Evolutionary conservation across 1,284 basidiomycete species (phyloP).

Genomic region (Moesziomyces sp.): DNA sequence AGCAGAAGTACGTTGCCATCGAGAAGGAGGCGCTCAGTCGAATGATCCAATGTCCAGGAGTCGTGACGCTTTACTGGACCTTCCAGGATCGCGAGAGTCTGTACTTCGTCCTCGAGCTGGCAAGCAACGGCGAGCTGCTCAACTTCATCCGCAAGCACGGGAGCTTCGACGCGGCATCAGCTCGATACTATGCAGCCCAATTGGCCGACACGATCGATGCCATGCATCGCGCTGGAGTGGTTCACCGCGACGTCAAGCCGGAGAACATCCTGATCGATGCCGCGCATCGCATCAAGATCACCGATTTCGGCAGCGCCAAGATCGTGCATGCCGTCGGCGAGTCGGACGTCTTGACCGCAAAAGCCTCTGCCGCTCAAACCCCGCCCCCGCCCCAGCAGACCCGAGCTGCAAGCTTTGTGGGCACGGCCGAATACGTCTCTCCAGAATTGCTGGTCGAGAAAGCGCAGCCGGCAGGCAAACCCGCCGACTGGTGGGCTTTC

Average conservation of each 20-base stretch:
- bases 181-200: constrained; percentile 61
- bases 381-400: constrained; percentile 1
- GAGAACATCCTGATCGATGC: constrained; percentile 65
- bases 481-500: constrained; percentile 73
- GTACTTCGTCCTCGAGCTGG: constrained; percentile 66
- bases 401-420: constrained; percentile 84
- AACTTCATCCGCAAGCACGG: constrained; percentile 60
- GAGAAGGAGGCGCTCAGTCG: constrained; percentile 66
- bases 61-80: constrained; percentile 65
- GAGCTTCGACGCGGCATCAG: constrained; percentile 53
- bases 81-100: constrained; percentile 66
- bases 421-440: constrained; percentile 94
- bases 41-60: constrained; percentile 60
- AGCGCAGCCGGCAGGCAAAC: constrained; percentile 68
- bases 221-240: constrained; percentile 61
- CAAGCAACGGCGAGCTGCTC: constrained; percentile 64
- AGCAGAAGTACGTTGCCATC: constrained; percentile 66
- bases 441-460: constrained; percentile 85
- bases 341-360: neutral
- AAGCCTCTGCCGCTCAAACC: neutral
- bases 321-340: constrained; percentile 40
- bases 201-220: constrained; percentile 59
- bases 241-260: constrained; percentile 64
- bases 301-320: constrained; percentile 66
- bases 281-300: constrained; percentile 58